A percentile compares a stretch with the other conserved stretches of the same genome.
Conservation (phyloP, 345 rosid species). For the Psidium guajava region DNA sequence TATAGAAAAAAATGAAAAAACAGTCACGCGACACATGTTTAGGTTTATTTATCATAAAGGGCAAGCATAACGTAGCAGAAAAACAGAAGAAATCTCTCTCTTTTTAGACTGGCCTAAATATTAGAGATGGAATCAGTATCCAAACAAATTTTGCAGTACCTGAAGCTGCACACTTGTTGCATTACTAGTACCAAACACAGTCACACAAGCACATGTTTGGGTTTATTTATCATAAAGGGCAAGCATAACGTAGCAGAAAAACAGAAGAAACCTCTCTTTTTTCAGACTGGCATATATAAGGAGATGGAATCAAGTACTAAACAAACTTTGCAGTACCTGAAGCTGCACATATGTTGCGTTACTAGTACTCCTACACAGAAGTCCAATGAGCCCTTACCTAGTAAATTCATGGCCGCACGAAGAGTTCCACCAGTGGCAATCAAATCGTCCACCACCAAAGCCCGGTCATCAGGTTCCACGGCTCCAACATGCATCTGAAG, state of each 20-base stretch:
- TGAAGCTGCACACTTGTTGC: neutral
- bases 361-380: neutral
- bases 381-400: slow-evolving; percentile 32
- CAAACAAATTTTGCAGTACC: neutral
- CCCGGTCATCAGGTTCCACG: slow-evolving; percentile 60
- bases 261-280: neutral
- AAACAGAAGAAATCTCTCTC: neutral
- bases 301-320: neutral
- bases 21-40: neutral
- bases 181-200: neutral
- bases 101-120: neutral
- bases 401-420: slow-evolving; percentile 83
- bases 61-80: neutral
- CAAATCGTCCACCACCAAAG: slow-evolving; percentile 81
- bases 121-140: neutral
- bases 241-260: neutral
- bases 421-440: slow-evolving; percentile 99
- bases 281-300: neutral
- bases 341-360: neutral
- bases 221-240: neutral
- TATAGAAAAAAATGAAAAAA: neutral
- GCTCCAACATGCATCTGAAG: slow-evolving; percentile 97
- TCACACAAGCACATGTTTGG: neutral
- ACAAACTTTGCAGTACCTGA: neutral
- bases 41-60: neutral